Conservation (phyloP, 2,329 filamentous ascomycete species). For the Plenodomus biglobosus region DNA sequence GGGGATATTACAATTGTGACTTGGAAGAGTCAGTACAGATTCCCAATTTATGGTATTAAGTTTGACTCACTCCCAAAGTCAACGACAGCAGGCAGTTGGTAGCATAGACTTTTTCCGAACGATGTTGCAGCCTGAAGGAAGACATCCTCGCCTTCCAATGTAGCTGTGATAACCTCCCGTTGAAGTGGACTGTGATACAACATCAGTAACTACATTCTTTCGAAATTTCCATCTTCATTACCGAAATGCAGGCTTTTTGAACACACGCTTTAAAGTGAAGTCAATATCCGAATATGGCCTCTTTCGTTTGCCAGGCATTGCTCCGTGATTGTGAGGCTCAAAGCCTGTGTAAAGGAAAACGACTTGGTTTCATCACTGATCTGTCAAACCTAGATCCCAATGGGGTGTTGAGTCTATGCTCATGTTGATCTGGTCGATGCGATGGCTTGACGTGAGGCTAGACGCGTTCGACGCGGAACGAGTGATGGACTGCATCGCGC, state of each 20-base stretch:
- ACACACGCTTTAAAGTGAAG: constrained; percentile 72
- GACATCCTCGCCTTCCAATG: constrained; percentile 81
- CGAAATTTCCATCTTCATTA: constrained; percentile 39
- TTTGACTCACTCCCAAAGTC: constrained; percentile 73
- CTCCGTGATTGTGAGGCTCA: constrained; percentile 1
- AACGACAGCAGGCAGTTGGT: constrained; percentile 85
- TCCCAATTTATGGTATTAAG: constrained; percentile 10
- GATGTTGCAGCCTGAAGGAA: constrained; percentile 89
- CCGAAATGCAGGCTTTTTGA: constrained; percentile 74
- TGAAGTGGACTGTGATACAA: constrained; percentile 68
- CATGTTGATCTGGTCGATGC: background rate
- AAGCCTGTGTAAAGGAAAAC: background rate
- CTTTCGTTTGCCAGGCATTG: constrained; percentile 38
- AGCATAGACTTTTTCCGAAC: constrained; percentile 92
- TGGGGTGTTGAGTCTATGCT: background rate
- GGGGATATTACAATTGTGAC: constrained; percentile 91
- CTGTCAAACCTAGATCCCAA: background rate
- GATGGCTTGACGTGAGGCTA: background rate
- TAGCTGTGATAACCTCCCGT: constrained; percentile 81
- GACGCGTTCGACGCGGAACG: constrained; percentile 12
- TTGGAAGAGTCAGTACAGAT: constrained; percentile 36
- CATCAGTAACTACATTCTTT: constrained; percentile 3
- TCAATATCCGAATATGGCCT: constrained; percentile 60
- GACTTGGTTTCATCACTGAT: background rate
- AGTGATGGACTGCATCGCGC: constrained; percentile 9